Conservation (phyloP, 352 stramenopile species). For the Globisporangium takayamanum region DNA sequence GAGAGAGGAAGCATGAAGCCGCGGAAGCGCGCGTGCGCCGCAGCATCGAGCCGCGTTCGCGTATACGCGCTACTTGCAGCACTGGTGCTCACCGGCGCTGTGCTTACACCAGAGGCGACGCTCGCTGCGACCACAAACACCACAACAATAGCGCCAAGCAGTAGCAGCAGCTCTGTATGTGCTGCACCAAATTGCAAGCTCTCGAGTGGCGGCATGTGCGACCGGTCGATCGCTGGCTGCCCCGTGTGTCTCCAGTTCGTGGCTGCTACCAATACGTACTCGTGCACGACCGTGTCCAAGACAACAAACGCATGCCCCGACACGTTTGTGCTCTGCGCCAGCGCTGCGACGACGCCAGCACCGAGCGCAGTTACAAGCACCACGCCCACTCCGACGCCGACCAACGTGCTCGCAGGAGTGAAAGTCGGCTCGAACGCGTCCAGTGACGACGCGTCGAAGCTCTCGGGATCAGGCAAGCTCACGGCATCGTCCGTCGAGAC, state of each 20-base stretch:
- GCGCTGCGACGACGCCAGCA: not conserved
- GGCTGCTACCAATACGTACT: not conserved
- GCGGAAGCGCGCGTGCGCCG: not conserved
- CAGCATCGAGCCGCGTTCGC: not conserved
- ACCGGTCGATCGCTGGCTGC: conserved; percentile 9
- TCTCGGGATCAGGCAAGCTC: not conserved
- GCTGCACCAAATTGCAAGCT: conserved; percentile 5
- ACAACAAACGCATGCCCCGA: conserved; percentile 4
- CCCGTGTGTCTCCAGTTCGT: conserved; percentile 11
- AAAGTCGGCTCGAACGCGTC: not conserved
- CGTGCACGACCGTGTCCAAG: conserved; percentile 8
- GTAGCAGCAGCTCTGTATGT: not conserved
- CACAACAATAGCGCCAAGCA: conserved; percentile 3
- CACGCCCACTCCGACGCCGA: not conserved
- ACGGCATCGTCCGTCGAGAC: conserved; percentile 3
- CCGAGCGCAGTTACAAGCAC: not conserved
- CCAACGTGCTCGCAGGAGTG: not conserved
- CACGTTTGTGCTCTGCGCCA: conserved; percentile 1
- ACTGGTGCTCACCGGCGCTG: conserved; percentile 7
- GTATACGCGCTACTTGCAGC: not conserved
- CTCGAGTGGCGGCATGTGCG: conserved; percentile 2
- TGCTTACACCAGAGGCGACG: not conserved
- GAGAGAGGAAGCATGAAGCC: not conserved
- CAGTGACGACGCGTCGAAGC: not conserved
- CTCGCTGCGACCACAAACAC: not conserved